Conservation (phyloP, 176 grass and related monocot genomes). For the Zea luxurians region DNA sequence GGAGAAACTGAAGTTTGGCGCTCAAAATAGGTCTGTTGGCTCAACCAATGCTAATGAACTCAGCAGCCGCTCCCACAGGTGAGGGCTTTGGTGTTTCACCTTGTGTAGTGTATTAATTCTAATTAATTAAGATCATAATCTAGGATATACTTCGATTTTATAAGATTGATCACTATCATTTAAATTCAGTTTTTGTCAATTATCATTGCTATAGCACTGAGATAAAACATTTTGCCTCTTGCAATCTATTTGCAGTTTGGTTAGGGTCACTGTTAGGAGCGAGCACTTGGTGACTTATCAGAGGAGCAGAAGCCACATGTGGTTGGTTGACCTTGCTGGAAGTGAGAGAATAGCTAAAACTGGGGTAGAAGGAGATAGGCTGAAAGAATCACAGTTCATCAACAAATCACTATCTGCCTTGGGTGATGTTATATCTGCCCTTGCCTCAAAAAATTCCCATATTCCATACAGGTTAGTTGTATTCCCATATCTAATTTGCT, state of each 20-base stretch:
- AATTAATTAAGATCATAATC: conserved; percentile 30
- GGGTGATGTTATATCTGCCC: conserved; percentile 90
- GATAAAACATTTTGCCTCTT: conserved; percentile 28
- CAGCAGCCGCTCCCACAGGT: conserved; percentile 95
- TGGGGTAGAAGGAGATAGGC: conserved; percentile 87
- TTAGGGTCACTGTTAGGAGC: conserved; percentile 74
- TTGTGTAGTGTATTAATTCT: neutral
- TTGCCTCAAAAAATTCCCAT: conserved; percentile 82
- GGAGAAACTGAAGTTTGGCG: conserved; percentile 70
- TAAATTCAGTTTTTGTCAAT: neutral
- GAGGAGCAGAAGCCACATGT: conserved; percentile 69
- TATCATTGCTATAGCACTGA: neutral
- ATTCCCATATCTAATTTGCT: conserved; percentile 18
- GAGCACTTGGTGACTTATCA: conserved; percentile 66
- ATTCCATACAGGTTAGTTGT: conserved; percentile 79
- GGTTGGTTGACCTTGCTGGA: conserved; percentile 94
- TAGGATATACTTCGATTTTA: neutral
- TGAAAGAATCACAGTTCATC: conserved; percentile 88
- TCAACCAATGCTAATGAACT: conserved; percentile 85
- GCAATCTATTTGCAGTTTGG: conserved; percentile 55
- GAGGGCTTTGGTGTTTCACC: conserved; percentile 1
- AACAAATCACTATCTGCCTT: conserved; percentile 90
- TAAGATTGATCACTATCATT: conserved; percentile 11
- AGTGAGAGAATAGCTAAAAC: conserved; percentile 80
- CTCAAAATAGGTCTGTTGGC: conserved; percentile 86